Conservation (phyloP, 1,139 yeast genomes). For the Kazachstania sp. region DNA sequence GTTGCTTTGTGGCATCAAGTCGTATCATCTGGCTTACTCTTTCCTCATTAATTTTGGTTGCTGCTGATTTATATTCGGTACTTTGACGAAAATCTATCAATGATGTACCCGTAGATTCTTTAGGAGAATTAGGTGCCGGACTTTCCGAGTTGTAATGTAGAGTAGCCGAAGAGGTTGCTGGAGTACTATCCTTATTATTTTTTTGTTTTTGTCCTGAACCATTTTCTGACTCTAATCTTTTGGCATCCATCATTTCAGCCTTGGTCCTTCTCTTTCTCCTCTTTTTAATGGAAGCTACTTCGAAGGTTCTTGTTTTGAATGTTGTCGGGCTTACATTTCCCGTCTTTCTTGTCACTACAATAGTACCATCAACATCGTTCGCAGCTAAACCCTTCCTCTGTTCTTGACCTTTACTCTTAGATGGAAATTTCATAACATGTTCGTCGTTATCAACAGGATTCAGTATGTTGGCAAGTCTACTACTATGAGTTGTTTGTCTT, state of each 20-base stretch:
- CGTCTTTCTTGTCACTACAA: not conserved
- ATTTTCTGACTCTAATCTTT: not conserved
- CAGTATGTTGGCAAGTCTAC: not conserved
- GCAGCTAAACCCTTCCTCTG: too few species aligned
- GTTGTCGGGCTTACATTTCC: not conserved
- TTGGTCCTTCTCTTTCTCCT: conserved; percentile 3
- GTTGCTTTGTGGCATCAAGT: conserved; percentile 11
- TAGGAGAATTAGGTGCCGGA: not conserved
- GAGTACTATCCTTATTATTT: not conserved
- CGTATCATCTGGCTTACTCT: conserved; percentile 13
- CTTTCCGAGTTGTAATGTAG: not conserved
- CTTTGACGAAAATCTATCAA: not conserved
- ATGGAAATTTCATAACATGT: not conserved
- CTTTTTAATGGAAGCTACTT: conserved; percentile 1
- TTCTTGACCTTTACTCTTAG: not conserved
- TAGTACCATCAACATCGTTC: not conserved
- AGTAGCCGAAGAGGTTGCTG: not conserved
- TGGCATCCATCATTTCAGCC: not conserved
- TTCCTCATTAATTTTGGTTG: conserved; percentile 4
- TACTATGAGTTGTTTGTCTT: not conserved
- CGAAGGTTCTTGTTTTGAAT: not conserved
- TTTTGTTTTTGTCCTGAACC: not conserved
- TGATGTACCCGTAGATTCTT: not conserved
- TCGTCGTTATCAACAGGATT: conserved; percentile 1
- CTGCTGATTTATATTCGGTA: not conserved